Percentiles rank a stretch among this genome's conserved stretches.
phyloP scores from a whole-genome alignment of 169 alveolate genomes.

The Eimeria acervulina region DNA sequence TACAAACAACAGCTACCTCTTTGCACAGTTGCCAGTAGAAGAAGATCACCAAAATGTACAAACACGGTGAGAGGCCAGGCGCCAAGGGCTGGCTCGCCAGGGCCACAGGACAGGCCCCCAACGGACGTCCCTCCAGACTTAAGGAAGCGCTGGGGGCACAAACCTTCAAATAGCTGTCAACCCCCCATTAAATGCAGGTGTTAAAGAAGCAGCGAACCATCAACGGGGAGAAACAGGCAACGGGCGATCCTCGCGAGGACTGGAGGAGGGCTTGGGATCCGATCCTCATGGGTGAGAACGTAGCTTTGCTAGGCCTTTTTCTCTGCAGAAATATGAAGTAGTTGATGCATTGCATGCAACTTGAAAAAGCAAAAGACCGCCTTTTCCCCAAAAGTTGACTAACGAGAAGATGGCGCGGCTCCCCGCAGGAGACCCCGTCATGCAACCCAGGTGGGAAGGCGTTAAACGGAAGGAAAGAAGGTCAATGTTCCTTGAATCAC shows the following conservation, averaged over 20 bases:
- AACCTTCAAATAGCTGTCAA: no score
- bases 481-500: no score
- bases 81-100: no score
- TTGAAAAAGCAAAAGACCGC: not conserved
- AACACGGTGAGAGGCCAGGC: no score
- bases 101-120: not conserved
- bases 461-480: no score
- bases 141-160: not conserved
- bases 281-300: not conserved
- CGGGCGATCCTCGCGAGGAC: not conserved
- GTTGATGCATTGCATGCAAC: not conserved
- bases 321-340: not conserved
- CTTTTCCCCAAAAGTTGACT: not conserved
- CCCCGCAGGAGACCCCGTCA: not conserved
- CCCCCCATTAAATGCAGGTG: not conserved
- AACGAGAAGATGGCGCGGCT: not conserved
- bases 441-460: not conserved
- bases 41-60: no score
- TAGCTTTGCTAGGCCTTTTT: not conserved
- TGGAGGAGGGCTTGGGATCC: not conserved
- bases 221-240: not conserved
- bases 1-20: no score
- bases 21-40: no score
- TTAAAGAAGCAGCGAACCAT: not conserved
- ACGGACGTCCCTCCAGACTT: not conserved